These are phyloP conservation scores for Solanum gandarillasii DNA, from an alignment of 257 asterid genomes.

Conservation along the genomic window DNA sequence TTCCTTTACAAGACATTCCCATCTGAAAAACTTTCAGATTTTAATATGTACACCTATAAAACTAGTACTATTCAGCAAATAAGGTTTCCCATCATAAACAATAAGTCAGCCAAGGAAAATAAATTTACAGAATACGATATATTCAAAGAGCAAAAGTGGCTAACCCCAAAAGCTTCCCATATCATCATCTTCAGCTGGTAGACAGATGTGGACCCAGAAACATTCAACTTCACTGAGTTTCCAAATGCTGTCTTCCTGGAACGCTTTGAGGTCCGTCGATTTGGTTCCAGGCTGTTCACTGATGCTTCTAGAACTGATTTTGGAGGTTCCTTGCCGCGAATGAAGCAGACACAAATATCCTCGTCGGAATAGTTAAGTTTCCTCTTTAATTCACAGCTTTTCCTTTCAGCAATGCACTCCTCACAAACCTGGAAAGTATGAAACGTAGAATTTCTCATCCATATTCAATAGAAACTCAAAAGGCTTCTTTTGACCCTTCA, in stretches of 20 bases:
- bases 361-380: constrained; percentile 76
- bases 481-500: background rate
- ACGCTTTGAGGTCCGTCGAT: constrained; percentile 91
- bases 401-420: constrained; percentile 91
- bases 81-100: background rate
- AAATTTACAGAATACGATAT: background rate
- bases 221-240: constrained; percentile 71
- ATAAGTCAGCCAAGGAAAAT: background rate
- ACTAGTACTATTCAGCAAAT: background rate
- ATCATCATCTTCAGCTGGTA: constrained; percentile 98
- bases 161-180: constrained; percentile 99
- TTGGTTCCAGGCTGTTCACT: constrained; percentile 43
- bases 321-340: constrained; percentile 93
- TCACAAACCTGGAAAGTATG: constrained; percentile 62
- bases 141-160: background rate
- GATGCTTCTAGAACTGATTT: constrained; percentile 87
- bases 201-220: constrained; percentile 77
- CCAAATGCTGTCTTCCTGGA: constrained; percentile 78
- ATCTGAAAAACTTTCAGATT: background rate
- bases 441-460: background rate
- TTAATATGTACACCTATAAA: background rate
- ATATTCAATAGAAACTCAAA: background rate
- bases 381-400: constrained; percentile 79
- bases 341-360: constrained; percentile 74
- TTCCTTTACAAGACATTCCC: background rate